Evolutionary conservation across 352 stramenopile species (phyloP), one percentile per base, ranked within the genome.

Genomic region (Phytophthora capsici): DNA sequence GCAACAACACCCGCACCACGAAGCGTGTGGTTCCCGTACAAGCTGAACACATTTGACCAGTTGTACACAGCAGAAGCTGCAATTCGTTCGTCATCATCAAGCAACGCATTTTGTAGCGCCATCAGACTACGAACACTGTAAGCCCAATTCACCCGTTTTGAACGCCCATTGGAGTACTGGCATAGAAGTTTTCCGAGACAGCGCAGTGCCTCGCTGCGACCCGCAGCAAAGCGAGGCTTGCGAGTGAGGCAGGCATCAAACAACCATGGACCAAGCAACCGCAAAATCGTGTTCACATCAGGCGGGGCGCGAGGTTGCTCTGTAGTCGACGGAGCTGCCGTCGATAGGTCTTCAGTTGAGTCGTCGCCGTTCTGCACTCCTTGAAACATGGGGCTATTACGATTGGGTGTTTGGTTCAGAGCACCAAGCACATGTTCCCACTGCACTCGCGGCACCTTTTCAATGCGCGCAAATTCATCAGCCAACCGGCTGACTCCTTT

Each of bases 121-220:
- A 94, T 93, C 43, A 96, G 62, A 69, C 83, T 90, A 45, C 88
- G 88, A 40, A 96, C 79, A n/a, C 82, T 81, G 43, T 92, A 93
- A 10, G 84, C 78, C 88, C 88, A 94, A 52, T 90, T 80, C 25
- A 96, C 81, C 44, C 83, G 80, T 73, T 96, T 96, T 7, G 86
- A 81, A 28, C 86, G 84, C 3, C 88, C 86, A 26, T 78, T 81
- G 0, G 76, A 83, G 25, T 88, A 89, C 20, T 88, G 64, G 19
- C 82, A 93, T 30, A 94, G 34, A 1, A 96, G 68, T 23, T 88
- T 90, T 26, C 88, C 88, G 0, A 96, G 72, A 44, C 86, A 96
- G 4, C 83, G 77, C 6, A 96, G 48, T 12, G 88, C 84, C 60
- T 96, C 88, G 36, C 83, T 89, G 57, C 86, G 75, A 37, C 86